A percentile compares a stretch with the other conserved stretches of the same genome.
Evolutionary conservation across 2,329 filamentous ascomycete genomes (phyloP).

Genomic region (Aulographum hederae): DNA sequence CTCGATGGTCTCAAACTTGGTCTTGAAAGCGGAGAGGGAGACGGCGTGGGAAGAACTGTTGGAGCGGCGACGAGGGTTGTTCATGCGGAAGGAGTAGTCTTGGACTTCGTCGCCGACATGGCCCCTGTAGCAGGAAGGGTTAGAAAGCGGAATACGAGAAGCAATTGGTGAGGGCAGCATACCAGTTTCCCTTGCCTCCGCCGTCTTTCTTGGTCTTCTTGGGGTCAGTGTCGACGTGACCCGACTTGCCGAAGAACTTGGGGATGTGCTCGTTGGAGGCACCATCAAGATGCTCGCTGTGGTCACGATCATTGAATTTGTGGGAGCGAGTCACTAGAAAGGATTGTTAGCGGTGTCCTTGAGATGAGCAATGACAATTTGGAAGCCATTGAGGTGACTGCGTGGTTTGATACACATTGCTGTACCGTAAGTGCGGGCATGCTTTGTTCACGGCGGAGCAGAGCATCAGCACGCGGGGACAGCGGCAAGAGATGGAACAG

Average conservation of each 20-base stretch:
- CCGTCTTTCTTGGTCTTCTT: constrained; percentile 97
- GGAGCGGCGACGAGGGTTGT: constrained; percentile 75
- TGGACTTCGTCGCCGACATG: constrained; percentile 65
- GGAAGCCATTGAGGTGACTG: too few species aligned
- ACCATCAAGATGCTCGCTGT: constrained; percentile 43
- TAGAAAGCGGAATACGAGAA: constrained; percentile 5
- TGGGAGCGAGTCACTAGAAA: constrained; percentile 83
- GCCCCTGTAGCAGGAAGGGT: constrained; percentile 42
- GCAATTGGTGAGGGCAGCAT: constrained; percentile 18
- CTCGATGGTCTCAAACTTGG: constrained; percentile 88
- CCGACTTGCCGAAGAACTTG: constrained; percentile 83
- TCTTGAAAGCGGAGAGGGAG: constrained; percentile 66
- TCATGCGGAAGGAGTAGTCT: constrained; percentile 62
- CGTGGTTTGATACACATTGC: too few species aligned
- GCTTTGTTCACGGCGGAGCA: too few species aligned
- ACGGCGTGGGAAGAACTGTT: constrained; percentile 67
- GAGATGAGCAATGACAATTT: too few species aligned
- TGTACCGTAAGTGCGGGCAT: too few species aligned
- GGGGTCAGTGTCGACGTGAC: constrained; percentile 64
- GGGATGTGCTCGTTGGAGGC: constrained; percentile 55
- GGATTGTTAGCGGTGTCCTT: too few species aligned
- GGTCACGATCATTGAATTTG: constrained; percentile 89
- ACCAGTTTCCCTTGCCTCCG: constrained; percentile 88
- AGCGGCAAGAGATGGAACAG: too few species aligned
- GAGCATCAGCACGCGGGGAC: too few species aligned